Conservation (phyloP, 169 alveolate species). For the Cyclospora cayetanensis region DNA sequence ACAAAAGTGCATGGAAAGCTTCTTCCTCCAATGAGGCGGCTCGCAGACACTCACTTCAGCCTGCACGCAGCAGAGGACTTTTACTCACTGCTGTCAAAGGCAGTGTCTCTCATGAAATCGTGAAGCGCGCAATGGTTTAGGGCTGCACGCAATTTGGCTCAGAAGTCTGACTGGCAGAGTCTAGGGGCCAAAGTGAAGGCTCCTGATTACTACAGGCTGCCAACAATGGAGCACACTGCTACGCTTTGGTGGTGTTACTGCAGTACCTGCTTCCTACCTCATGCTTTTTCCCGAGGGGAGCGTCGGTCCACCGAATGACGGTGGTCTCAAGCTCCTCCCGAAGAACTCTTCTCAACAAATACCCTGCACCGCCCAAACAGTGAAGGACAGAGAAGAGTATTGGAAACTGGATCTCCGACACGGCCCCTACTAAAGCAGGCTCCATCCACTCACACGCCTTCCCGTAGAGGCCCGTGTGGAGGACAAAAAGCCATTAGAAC, state of each 20-base stretch:
- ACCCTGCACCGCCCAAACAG: conserved; percentile 22
- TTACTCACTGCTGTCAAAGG: neutral
- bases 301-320: conserved; percentile 23
- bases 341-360: conserved; percentile 4
- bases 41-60: conserved; percentile 20
- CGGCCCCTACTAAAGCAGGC: neutral
- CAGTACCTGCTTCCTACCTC: conserved; percentile 11
- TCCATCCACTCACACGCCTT: neutral
- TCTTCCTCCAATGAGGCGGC: neutral
- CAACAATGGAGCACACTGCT: neutral
- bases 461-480: neutral
- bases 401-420: neutral
- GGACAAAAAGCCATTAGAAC: neutral
- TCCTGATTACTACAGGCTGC: neutral
- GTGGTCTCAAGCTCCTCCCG: conserved; percentile 46
- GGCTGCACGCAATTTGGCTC: neutral
- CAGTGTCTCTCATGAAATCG: neutral
- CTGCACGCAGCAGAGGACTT: neutral
- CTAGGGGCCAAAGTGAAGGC: neutral
- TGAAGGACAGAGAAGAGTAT: neutral
- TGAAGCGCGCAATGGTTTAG: neutral
- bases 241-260: neutral
- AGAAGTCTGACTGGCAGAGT: neutral
- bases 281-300: conserved; percentile 27
- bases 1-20: conserved; percentile 29